A percentile compares a stretch with the other conserved stretches of the same genome.
Evolutionary conservation across 495 filamentous ascomycete genomes (phyloP).

Genomic region (Pseudevernia furfuracea): DNA sequence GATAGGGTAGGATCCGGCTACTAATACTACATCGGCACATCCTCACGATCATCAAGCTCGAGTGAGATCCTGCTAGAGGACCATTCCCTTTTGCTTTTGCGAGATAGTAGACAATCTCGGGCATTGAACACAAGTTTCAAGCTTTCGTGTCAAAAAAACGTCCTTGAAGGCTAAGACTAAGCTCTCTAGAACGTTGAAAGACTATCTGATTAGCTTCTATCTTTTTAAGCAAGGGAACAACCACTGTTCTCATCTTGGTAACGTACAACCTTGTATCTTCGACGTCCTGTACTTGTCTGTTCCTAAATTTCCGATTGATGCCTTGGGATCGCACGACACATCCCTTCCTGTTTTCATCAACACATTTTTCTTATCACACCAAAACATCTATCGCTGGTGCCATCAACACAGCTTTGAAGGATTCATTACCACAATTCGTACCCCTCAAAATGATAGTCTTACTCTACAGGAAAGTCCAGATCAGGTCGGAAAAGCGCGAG

Average conservation of each 20-base stretch:
- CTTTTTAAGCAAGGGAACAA: neutral
- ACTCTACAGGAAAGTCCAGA: too few relatives aligned
- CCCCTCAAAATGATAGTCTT: too few relatives aligned
- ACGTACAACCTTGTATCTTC: too few relatives aligned
- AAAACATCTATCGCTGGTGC: neutral
- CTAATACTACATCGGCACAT: too few relatives aligned
- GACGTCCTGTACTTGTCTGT: too few relatives aligned
- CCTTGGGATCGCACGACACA: neutral
- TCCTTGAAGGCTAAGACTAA: neutral
- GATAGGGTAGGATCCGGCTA: too few relatives aligned
- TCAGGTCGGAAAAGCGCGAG: too few relatives aligned
- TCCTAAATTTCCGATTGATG: neutral
- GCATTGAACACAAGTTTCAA: neutral
- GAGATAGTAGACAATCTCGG: neutral
- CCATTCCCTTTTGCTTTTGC: neutral
- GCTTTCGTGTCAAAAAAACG: neutral
- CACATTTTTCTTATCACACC: neutral
- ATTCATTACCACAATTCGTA: neutral
- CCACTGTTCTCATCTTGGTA: too few relatives aligned
- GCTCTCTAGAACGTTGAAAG: neutral
- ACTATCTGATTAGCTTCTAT: neutral
- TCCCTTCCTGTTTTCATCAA: neutral
- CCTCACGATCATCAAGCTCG: neutral
- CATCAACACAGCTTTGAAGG: neutral
- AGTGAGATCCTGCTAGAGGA: neutral